These are phyloP conservation scores for Chlorella sorokiniana DNA, from an alignment of 139 green algal species.

Conservation along the genomic window DNA sequence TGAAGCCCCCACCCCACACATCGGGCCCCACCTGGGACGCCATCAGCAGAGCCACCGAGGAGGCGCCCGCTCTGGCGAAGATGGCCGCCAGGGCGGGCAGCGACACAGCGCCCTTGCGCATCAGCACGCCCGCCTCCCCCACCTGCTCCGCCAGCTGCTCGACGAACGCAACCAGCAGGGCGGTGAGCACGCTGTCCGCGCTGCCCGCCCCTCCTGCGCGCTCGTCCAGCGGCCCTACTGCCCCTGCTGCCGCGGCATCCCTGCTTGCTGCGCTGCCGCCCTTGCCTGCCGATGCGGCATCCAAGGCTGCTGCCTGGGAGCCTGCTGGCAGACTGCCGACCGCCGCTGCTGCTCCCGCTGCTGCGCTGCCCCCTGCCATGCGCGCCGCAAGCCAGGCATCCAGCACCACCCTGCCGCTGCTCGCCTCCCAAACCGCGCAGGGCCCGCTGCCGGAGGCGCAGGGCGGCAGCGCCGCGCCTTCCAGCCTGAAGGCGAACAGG, in stretches of 20 bases:
- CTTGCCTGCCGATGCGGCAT: not conserved
- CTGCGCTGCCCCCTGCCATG: not conserved
- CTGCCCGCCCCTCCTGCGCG: not conserved
- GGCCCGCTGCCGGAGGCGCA: constrained; percentile 12
- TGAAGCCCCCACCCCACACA: not conserved
- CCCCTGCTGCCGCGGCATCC: not conserved
- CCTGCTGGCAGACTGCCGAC: too few species aligned
- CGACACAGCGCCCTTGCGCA: not conserved
- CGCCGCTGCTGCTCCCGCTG: not conserved
- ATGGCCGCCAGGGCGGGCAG: not conserved
- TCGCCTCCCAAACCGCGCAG: constrained; percentile 46
- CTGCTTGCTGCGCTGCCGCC: not conserved
- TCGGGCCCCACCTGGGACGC: not conserved
- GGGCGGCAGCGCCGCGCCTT: not conserved
- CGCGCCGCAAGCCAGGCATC: not conserved
- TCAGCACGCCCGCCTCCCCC: not conserved
- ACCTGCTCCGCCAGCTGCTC: not conserved
- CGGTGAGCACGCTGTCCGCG: not conserved
- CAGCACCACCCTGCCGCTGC: constrained; percentile 34
- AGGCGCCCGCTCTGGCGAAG: not conserved
- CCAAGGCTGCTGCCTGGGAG: too few species aligned
- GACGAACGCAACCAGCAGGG: constrained; percentile 2
- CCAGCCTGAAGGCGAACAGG: constrained; percentile 40
- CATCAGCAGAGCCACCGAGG: not conserved
- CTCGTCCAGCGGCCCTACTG: too few species aligned